These are phyloP conservation scores for Myxozyma udenii DNA, from an alignment of 805 yeast species.

Conservation along the genomic window DNA sequence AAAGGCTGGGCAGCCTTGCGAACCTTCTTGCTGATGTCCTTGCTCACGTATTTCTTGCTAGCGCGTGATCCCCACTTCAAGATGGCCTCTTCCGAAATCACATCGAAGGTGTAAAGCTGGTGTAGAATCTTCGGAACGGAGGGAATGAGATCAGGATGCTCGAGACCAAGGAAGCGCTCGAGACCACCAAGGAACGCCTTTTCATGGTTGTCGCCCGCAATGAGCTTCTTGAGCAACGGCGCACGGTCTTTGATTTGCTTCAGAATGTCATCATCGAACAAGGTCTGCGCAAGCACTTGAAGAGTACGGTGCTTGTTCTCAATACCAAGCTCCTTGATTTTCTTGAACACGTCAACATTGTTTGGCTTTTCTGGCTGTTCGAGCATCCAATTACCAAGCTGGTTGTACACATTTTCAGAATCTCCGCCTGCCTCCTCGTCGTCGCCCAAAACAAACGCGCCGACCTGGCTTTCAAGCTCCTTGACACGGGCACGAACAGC, in stretches of 20 bases:
- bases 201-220: conserved; percentile 63
- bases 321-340: conserved; percentile 75
- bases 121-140: conserved; percentile 77
- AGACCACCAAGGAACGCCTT: conserved; percentile 91
- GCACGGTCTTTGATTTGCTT: conserved; percentile 70
- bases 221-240: conserved; percentile 77
- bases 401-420: conserved; percentile 52
- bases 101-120: conserved; percentile 76
- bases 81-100: conserved; percentile 78
- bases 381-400: conserved; percentile 87
- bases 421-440: conserved; percentile 38
- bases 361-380: conserved; percentile 60
- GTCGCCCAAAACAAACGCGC: conserved; percentile 35
- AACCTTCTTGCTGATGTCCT: conserved; percentile 87
- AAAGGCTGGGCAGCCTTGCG: conserved; percentile 96
- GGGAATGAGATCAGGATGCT: conserved; percentile 68
- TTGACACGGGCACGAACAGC: conserved; percentile 90
- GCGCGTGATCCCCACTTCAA: conserved; percentile 85
- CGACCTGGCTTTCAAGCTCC: conserved; percentile 61
- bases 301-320: conserved; percentile 69
- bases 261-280: conserved; percentile 66
- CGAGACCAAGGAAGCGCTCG: conserved; percentile 86
- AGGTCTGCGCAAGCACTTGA: conserved; percentile 86
- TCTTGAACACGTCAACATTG: conserved; percentile 90
- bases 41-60: conserved; percentile 89